Base-by-base conservation (phyloP, 129 eudicot species). In the Helianthus tuberosus region DNA sequence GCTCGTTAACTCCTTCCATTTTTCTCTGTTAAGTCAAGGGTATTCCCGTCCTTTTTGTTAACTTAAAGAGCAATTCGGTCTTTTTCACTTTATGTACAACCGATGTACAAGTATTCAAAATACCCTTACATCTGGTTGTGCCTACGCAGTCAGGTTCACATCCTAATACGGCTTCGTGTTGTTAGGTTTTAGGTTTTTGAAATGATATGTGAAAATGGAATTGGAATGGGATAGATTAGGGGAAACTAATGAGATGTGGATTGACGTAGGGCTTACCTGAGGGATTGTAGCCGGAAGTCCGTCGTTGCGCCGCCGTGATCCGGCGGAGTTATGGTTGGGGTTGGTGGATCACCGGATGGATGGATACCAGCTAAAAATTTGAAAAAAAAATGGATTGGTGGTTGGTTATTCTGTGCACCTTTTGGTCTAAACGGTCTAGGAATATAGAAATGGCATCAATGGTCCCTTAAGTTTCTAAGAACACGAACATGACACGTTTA, bases 161-260 rank as follows among this genome's bases (percentile, higher is more conserved):
- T n/a, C n/a, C 92, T 84, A 82, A 0, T 87, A 73, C 75, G 93
- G 68, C 75, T 87, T 65, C 73, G 32, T 27, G 32, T 27, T 27
- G 32, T 27, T 27, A 27, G 1, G 32, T 27, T 27, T 27, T 27
- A 27, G 32, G 32, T 60, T 51, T 46, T 73, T 60, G 12, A 35
- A 14, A 77, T 66, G 68, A 77, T 49, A 80, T 38, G 8, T 38
- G 8, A 38, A 38, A 38, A 49, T 7, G 29, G 29, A 71, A 74
- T 10, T 55, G 14, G 32, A 83, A 66, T 35, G 11, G 73, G 23
- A 20, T 36, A 67, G 73, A 84, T 27, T 39, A 55, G 65, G 17
- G 49, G 6, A 27, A 70, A 41, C 16, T 59, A 68, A 57, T 38
- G 63, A 64, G 79, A 70, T 76, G 70, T 65, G 78, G 74, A 64